These are phyloP conservation scores for Dendrobium catenatum DNA, from an alignment of 106 monocot genomes.

Conservation along the genomic window DNA sequence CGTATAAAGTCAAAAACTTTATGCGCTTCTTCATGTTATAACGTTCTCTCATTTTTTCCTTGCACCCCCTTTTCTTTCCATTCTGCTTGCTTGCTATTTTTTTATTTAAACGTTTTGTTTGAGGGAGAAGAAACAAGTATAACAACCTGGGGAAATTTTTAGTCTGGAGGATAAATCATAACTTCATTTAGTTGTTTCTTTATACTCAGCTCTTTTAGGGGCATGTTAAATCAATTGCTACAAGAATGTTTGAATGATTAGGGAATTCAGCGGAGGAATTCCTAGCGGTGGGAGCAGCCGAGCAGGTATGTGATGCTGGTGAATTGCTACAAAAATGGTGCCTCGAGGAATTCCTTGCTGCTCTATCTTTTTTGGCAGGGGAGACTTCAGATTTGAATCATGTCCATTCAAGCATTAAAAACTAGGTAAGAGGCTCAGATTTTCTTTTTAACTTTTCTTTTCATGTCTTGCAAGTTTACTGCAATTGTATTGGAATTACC, in stretches of 20 bases:
- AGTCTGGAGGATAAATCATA: neutral
- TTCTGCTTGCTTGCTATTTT: neutral
- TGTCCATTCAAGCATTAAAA: neutral
- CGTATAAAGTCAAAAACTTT: neutral
- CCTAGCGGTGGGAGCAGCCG: too few species aligned
- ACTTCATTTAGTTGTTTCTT: neutral
- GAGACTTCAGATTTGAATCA: neutral
- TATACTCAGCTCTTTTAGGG: neutral
- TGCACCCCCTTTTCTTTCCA: neutral
- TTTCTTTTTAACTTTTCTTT: too few species aligned
- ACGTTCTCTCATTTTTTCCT: neutral
- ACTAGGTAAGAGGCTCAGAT: neutral
- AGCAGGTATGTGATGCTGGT: too few species aligned
- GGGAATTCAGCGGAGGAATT: neutral
- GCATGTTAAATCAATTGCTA: neutral
- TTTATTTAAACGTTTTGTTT: neutral
- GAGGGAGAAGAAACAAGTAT: neutral
- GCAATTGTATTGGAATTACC: too few species aligned
- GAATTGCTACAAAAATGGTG: too few species aligned
- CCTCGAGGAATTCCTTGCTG: too few species aligned
- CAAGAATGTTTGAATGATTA: neutral
- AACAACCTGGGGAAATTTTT: neutral
- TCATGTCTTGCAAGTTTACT: too few species aligned
- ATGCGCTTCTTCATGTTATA: neutral
- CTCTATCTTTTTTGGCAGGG: too few species aligned